Base-by-base conservation (phyloP, 2,329 filamentous ascomycete genomes). In the Cercospora brassicicola region DNA sequence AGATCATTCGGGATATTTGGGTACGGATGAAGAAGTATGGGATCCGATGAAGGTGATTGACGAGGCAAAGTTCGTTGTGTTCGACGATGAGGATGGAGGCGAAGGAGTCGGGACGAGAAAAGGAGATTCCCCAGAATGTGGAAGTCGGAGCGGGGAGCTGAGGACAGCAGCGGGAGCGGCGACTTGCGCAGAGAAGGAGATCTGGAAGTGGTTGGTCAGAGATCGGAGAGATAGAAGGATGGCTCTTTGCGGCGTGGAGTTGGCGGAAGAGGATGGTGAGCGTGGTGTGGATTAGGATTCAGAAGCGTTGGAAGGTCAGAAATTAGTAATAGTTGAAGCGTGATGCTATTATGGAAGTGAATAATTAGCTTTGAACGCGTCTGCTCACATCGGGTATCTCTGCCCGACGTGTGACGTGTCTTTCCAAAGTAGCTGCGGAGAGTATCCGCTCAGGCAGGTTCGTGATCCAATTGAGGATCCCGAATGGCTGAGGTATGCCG, bases 151-250 rank as follows among this genome's bases (percentile, higher is more conserved):
- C 45, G 61, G 42, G 23, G 45, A 63, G 26, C 15, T 33, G 30
- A n/a, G 61, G 28, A 63, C 61, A 5, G 20, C 10, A 13, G 61
- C 20, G 42, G 61, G 61, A 18, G 28, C 15, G 13, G 61, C 42
- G 28, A 63, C 45, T 55, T 63, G 61, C 39, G 61, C 31, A n/a
- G 61, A 63, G 31, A 51, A 48, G 45, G 61, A 63, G 61, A 63
- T 63, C 15, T 63, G 61, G 61, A 36, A 63, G 48, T 56, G 48
- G 61, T 36, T 63, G 28, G 45, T 39, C 45, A 55, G 61, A 53
- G 45, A 63, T 39, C 28, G 30, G 10, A 55, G 45, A 28, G 61
- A 63, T 56, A 31, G 48, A 18, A 63, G 31, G 45, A 63, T 26
- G 45, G 45, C 61, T 7, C 30, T 63, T 13, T 63, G 61, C 48